Base-by-base conservation (phyloP, 78 protist species). In the Corallochytrium limacisporum region DNA sequence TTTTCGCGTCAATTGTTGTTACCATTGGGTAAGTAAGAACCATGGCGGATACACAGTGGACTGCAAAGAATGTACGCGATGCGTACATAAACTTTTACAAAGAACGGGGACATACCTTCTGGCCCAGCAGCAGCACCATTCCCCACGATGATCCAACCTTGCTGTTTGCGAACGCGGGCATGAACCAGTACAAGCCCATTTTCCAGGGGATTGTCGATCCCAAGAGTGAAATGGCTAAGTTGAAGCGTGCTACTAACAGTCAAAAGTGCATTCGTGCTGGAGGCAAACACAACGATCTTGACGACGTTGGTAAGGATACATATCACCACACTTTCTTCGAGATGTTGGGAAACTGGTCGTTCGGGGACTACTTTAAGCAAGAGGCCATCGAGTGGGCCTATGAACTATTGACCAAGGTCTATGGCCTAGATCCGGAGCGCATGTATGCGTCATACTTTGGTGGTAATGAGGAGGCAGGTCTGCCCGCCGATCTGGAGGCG, bases 231-330 rank as follows among this genome's bases (percentile, higher is more conserved):
- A 56, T 91, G 36, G 86, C 89, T 8, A 67, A 65, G 54, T 59
- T 89, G 33, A 81, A 70, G 81, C 81, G 97, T 37, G 97, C 97
- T 4, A 74, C 57, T 50, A 93, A 92, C 85, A 63, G 87, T 31
- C 99, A 95, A 50, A 92, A 91, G 85, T 95, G 99, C 82, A 95
- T 95, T 83, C 95, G 99, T 33, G 99, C 99, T 9, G 99, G 99
- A 10, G 98, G 98, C 56, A 94, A 94, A 78, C 99, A 95, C 85
- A 95, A 95, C 75, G 98, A 95, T 65, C 79, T 95, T 89, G 77
- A 72, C 46, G 78, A 72, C 18, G 95, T 90, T 22, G 95, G 95
- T 40, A 88, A 83, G 73, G 98, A 93, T 73, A 71, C 81, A 48
- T 92, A 91, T 78, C 99, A 95, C 77, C 99, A 95, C 79, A 95